A percentile compares a stretch with the other conserved stretches of the same genome.
These are phyloP conservation scores for Pseudofabraea citricarpa DNA, from an alignment of 2,329 filamentous ascomycete genomes.

Conservation along the genomic window DNA sequence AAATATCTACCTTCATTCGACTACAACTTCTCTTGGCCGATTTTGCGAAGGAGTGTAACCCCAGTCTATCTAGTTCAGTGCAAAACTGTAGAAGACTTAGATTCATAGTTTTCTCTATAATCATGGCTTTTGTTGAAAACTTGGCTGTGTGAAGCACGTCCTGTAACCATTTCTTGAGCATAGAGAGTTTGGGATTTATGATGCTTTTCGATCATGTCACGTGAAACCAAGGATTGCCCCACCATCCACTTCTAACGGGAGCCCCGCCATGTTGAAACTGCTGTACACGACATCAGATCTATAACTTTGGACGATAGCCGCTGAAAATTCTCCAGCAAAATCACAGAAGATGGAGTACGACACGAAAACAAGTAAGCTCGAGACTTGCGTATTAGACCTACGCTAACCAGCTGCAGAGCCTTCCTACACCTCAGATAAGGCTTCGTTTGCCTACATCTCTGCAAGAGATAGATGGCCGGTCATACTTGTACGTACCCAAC, in stretches of 20 bases:
- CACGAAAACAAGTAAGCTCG: conserved; percentile 62
- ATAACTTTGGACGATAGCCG: background rate
- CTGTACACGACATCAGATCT: background rate
- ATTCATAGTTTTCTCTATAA: no score
- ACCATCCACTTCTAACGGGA: background rate
- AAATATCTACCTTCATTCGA: no score
- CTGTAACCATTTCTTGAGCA: no score
- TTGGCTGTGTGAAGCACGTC: no score
- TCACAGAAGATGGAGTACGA: conserved; percentile 62
- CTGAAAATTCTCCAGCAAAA: background rate
- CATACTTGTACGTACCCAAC: conserved; percentile 61
- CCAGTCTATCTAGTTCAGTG: no score
- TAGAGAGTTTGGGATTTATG: no score
- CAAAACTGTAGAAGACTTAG: no score
- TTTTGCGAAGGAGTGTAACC: no score
- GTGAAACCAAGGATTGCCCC: no score
- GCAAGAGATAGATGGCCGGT: conserved; percentile 88
- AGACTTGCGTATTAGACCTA: background rate
- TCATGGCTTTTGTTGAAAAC: no score
- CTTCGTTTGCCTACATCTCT: conserved; percentile 82
- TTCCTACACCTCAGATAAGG: conserved; percentile 74
- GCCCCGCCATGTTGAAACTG: conserved; percentile 2
- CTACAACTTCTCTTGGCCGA: no score
- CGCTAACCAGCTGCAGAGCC: conserved; percentile 47
- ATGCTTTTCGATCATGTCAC: no score